Evolutionary conservation across 1,284 basidiomycete species (phyloP).

Genomic region (Cutaneotrichosporon dermatis): DNA sequence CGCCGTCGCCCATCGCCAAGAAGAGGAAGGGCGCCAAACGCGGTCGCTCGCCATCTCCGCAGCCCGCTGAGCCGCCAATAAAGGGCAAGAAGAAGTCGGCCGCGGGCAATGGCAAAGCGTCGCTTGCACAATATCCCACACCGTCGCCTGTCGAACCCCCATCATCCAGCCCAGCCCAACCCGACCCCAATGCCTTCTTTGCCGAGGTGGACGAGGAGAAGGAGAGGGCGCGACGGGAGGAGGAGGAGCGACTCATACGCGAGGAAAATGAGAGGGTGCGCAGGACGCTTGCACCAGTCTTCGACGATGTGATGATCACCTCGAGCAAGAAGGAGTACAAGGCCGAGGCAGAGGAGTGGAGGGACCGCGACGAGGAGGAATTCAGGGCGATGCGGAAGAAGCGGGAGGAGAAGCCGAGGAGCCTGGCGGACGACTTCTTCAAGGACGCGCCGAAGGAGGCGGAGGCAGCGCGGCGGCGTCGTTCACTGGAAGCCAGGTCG

Average conservation of each 20-base stretch:
- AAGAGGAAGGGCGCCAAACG: too few species aligned
- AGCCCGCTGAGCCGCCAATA: too few species aligned
- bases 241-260: neutral
- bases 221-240: neutral
- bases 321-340: neutral
- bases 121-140: too few species aligned
- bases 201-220: neutral
- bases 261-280: too few species aligned
- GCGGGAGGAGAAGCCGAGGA: neutral
- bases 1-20: too few species aligned
- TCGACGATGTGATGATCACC: neutral
- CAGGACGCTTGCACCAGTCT: too few species aligned
- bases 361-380: neutral
- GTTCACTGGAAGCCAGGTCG: neutral
- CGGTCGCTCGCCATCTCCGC: too few species aligned
- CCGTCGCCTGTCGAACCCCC: too few species aligned
- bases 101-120: too few species aligned
- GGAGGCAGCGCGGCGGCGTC: neutral
- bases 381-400: neutral
- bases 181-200: neutral
- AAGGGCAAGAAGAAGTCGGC: too few species aligned
- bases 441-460: neutral
- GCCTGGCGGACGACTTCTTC: constrained; percentile 2
- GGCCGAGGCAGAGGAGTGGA: neutral
- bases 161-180: neutral